phyloP scores from a whole-genome alignment of 2,329 filamentous ascomycete species.

The Metarhizium guizhouense region DNA sequence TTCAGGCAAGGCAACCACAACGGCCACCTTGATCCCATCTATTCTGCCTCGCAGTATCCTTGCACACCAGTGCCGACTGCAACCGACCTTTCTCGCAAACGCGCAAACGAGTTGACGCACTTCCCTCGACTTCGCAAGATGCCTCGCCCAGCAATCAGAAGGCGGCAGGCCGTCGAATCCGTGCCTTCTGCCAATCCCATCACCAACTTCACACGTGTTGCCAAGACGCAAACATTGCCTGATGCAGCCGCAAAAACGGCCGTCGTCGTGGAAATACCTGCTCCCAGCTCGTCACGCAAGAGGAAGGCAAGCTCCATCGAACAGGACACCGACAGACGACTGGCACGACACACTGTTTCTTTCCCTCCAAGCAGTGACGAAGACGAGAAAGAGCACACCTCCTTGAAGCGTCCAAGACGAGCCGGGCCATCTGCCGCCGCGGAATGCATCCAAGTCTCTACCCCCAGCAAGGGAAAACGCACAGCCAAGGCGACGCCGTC shows the following conservation, averaged over 20 bases:
- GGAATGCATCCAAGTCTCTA: background rate
- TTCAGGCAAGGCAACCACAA: background rate
- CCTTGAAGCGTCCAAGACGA: constrained; percentile 10
- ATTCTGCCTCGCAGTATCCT: background rate
- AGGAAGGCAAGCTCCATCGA: constrained; percentile 24
- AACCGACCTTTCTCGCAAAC: background rate
- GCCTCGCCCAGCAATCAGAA: constrained; percentile 7
- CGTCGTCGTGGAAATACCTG: constrained; percentile 16
- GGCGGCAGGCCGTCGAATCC: constrained; percentile 8
- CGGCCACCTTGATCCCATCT: background rate
- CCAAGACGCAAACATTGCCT: constrained; percentile 27
- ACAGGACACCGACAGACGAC: constrained; percentile 15
- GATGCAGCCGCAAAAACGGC: constrained; percentile 25
- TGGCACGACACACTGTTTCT: constrained; percentile 19
- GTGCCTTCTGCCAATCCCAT: constrained; percentile 22
- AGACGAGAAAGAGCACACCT: background rate
- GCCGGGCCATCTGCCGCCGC: constrained; percentile 12
- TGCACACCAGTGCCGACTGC: background rate
- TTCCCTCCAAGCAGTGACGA: constrained; percentile 26
- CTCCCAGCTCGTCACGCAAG: constrained; percentile 22
- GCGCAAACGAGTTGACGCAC: background rate
- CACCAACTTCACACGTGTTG: constrained; percentile 36
- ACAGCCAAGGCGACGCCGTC: constrained; percentile 20
- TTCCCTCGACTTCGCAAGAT: background rate
- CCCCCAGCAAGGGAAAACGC: constrained; percentile 20